Conservation (phyloP, 495 filamentous ascomycete genomes). For the Staphylotrichum tortipilum region DNA sequence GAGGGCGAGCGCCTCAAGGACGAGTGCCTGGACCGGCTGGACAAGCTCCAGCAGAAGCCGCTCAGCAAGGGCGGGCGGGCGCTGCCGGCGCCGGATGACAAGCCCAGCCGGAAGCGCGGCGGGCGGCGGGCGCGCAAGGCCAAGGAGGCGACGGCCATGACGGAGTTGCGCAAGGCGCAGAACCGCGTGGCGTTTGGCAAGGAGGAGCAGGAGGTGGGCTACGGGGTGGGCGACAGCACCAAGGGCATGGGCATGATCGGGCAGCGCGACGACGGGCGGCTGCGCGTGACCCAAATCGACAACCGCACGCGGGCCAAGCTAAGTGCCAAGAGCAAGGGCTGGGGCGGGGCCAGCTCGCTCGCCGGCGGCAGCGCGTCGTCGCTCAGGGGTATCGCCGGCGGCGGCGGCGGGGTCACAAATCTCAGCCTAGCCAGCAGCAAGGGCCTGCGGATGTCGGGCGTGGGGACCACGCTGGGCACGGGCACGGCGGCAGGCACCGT, state of each 20-base stretch:
- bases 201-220: conserved; percentile 90
- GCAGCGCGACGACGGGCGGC: conserved; percentile 72
- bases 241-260: conserved; percentile 93
- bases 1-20: conserved; percentile 75
- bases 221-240: conserved; percentile 77
- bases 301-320: conserved; percentile 86
- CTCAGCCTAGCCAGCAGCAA: conserved; percentile 59
- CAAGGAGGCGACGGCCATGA: conserved; percentile 96
- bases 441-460: conserved; percentile 67
- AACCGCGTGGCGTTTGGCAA: conserved; percentile 95
- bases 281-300: conserved; percentile 83
- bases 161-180: conserved; percentile 89
- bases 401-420: conserved; percentile 49
- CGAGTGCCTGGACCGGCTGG: conserved; percentile 77
- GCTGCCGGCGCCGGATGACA: conserved; percentile 90
- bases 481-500: conserved; percentile 58
- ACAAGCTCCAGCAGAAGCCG: conserved; percentile 89
- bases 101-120: conserved; percentile 86
- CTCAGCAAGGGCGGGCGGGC: conserved; percentile 83
- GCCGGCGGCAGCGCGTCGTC: conserved; percentile 62
- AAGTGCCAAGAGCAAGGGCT: conserved; percentile 91
- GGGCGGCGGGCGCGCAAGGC: conserved; percentile 86
- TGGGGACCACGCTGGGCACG: conserved; percentile 53
- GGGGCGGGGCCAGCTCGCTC: conserved; percentile 69
- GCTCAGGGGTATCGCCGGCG: conserved; percentile 62